phyloP scores from a whole-genome alignment of 805 yeast species.

The Candida anglica region DNA sequence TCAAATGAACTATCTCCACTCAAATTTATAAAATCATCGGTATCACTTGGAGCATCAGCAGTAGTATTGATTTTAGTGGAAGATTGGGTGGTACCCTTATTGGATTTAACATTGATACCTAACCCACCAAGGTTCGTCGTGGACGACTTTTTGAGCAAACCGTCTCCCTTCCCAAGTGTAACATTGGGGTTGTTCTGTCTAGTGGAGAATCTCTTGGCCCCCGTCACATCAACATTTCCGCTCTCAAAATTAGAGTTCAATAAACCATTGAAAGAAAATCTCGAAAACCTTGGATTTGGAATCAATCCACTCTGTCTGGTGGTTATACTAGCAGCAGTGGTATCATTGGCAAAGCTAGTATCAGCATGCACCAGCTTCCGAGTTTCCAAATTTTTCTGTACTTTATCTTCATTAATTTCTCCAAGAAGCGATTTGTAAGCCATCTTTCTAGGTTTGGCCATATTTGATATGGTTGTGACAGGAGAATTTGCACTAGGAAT shows the following conservation, averaged over 20 bases:
- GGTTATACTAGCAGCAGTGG: conserved; percentile 3
- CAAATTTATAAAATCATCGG: too few species aligned
- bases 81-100: not conserved
- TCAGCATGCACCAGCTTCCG: conserved; percentile 1
- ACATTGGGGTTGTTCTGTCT: not conserved
- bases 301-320: conserved; percentile 16
- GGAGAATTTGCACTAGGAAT: conserved; percentile 3
- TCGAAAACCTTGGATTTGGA: conserved; percentile 42
- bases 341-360: conserved; percentile 1
- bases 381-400: not conserved
- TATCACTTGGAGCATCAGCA: too few species aligned
- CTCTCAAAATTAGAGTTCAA: conserved; percentile 11
- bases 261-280: conserved; percentile 38
- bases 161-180: conserved; percentile 5
- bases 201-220: not conserved
- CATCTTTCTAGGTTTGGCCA: conserved; percentile 1
- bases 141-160: conserved; percentile 17
- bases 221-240: not conserved
- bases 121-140: conserved; percentile 25
- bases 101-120: conserved; percentile 13
- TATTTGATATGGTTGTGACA: conserved; percentile 3
- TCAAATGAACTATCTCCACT: too few species aligned
- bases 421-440: conserved; percentile 19
- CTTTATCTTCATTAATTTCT: conserved; percentile 14
- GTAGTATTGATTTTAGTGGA: not conserved